These are phyloP conservation scores for Cutaneotrichosporon cavernicola DNA, from an alignment of 1,284 basidiomycete genomes.

Conservation along the genomic window DNA sequence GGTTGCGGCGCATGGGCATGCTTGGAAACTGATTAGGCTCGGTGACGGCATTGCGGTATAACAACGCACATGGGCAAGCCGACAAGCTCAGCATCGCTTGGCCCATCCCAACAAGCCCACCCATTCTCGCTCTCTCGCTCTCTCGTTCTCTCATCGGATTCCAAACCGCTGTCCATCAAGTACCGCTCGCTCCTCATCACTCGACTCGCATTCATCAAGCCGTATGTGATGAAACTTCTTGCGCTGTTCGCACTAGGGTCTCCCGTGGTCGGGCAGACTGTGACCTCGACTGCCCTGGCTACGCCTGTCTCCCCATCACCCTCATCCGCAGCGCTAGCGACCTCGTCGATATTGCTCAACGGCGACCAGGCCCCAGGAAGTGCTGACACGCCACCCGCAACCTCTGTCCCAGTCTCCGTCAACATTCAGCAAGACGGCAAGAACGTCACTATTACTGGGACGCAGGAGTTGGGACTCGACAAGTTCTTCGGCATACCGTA, in stretches of 20 bases:
- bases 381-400: neutral
- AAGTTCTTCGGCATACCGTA: conserved; percentile 20
- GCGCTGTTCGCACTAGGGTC: neutral
- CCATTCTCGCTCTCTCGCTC: neutral
- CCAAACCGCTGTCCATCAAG: neutral
- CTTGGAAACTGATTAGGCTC: neutral
- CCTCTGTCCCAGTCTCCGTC: neutral
- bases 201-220: neutral
- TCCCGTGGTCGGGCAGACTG: neutral
- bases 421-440: neutral
- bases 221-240: neutral
- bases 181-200: neutral
- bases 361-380: neutral
- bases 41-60: neutral
- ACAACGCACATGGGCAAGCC: neutral
- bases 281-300: neutral
- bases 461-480: neutral
- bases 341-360: neutral
- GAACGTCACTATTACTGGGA: conserved; percentile 33
- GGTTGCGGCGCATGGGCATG: neutral
- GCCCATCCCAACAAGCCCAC: neutral
- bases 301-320: neutral
- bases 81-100: neutral
- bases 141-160: neutral
- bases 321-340: neutral